A percentile compares a stretch with the other conserved stretches of the same genome.
phyloP scores from a whole-genome alignment of 108 stramenopile species.

The Skeletonema menzelii region DNA sequence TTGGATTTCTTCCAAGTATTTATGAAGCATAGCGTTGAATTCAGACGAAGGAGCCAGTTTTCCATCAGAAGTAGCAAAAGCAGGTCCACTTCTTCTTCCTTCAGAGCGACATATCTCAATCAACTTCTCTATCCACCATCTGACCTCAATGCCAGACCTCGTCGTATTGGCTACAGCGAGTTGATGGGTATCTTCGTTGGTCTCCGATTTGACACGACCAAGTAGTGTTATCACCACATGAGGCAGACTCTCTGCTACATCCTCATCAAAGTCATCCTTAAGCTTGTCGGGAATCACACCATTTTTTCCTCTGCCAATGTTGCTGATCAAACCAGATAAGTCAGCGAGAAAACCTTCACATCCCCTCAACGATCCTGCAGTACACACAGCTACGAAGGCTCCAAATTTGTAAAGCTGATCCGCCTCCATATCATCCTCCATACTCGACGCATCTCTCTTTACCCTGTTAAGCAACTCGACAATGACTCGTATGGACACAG shows the following conservation, averaged over 20 bases:
- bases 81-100: neutral
- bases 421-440: neutral
- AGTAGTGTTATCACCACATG: constrained; percentile 16
- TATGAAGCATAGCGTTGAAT: neutral
- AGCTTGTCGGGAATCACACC: neutral
- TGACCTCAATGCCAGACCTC: constrained; percentile 1
- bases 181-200: constrained; percentile 2
- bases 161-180: neutral
- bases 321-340: neutral
- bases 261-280: neutral
- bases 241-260: neutral
- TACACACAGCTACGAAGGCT: neutral
- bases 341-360: constrained; percentile 15
- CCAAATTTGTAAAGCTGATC: constrained; percentile 8
- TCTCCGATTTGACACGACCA: constrained; percentile 32
- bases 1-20: neutral
- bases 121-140: constrained; percentile 17
- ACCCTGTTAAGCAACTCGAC: neutral
- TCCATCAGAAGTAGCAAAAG: neutral
- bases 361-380: neutral
- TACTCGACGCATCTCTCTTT: neutral
- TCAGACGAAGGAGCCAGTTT: neutral
- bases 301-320: neutral
- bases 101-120: neutral
- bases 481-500: constrained; percentile 1